These are phyloP conservation scores for Dendrobium nobile DNA, from an alignment of 106 monocot species.

Conservation along the genomic window DNA sequence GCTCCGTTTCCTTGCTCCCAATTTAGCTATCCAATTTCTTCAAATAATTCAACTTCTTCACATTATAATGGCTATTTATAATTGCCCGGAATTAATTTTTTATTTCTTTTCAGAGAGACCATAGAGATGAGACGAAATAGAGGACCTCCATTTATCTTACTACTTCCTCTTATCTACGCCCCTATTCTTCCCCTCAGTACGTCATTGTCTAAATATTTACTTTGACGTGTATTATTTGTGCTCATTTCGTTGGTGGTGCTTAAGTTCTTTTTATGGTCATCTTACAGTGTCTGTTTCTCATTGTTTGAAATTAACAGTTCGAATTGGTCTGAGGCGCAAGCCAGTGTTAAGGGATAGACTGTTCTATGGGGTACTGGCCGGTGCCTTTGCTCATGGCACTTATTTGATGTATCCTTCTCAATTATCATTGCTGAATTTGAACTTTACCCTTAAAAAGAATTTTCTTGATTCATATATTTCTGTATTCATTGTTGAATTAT, in stretches of 20 bases:
- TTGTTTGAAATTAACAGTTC: conserved; percentile 28
- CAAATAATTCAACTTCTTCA: background rate
- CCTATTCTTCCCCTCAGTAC: conserved; percentile 79
- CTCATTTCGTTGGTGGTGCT: background rate
- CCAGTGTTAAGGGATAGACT: conserved; percentile 85
- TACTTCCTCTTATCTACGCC: conserved; percentile 86
- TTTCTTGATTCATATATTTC: background rate
- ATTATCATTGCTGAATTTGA: background rate
- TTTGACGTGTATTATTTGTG: background rate
- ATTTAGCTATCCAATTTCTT: background rate
- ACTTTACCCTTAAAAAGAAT: background rate
- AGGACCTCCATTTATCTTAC: conserved; percentile 39
- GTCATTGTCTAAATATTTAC: conserved; percentile 7
- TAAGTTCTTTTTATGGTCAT: background rate
- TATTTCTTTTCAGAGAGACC: conserved; percentile 15
- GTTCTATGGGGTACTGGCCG: conserved; percentile 79
- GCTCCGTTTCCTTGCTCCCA: background rate
- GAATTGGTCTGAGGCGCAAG: conserved; percentile 70
- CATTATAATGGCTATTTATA: background rate
- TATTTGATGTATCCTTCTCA: conserved; percentile 89
- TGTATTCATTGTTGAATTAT: background rate
- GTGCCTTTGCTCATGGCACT: conserved; percentile 81
- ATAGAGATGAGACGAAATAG: conserved; percentile 26
- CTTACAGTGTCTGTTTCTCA: background rate
- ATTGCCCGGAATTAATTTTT: background rate